Percentiles rank a stretch among this genome's conserved stretches.
These are phyloP conservation scores for Solidago caesia DNA, from an alignment of 129 eudicot genomes.

Conservation along the genomic window DNA sequence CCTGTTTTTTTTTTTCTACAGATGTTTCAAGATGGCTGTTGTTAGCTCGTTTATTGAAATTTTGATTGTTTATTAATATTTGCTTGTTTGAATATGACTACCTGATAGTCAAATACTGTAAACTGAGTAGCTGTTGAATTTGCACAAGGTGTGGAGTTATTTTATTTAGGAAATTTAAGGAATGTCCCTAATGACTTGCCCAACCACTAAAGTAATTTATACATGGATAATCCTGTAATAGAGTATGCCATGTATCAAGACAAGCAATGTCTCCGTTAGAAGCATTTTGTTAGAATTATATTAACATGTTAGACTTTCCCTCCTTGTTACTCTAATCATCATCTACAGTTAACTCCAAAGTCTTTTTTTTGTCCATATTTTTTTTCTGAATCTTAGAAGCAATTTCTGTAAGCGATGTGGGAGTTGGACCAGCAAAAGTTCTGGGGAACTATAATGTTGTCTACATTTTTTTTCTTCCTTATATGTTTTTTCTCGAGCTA, in stretches of 20 bases:
- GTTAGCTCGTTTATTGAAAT: slow-evolving; percentile 1
- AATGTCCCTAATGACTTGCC: not conserved
- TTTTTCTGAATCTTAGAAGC: too few relatives aligned
- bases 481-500: too few relatives aligned
- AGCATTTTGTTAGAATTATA: not conserved
- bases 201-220: slow-evolving; percentile 4
- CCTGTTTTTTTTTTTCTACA: not conserved
- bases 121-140: not conserved
- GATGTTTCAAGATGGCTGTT: not conserved
- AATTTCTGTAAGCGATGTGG: too few relatives aligned
- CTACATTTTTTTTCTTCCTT: too few relatives aligned
- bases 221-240: not conserved
- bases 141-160: not conserved
- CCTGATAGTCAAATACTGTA: not conserved
- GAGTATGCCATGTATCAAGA: slow-evolving; percentile 1
- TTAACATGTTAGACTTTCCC: too few relatives aligned
- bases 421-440: too few relatives aligned
- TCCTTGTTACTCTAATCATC: not conserved
- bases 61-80: not conserved
- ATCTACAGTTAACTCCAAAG: not conserved
- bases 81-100: not conserved
- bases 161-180: slow-evolving; percentile 2
- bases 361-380: too few relatives aligned
- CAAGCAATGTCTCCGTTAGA: not conserved
- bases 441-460: too few relatives aligned